Evolutionary conservation across 805 yeast genomes (phyloP), one percentile per base, ranked within the genome.

Genomic region (Phaffomyces thermotolerans): DNA sequence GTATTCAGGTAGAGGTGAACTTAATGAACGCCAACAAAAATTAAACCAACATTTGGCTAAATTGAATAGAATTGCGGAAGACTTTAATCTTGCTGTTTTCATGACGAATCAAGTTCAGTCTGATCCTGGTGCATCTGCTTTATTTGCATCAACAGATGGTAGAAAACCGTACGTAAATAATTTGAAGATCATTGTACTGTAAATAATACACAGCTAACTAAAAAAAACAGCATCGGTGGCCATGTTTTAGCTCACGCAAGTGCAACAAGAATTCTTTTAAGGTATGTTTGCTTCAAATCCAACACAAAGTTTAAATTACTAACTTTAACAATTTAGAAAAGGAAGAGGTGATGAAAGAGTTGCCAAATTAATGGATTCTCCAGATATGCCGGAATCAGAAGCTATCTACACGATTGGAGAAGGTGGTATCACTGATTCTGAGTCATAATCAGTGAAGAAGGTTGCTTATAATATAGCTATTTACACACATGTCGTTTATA

Each of bases 261-360:
- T 14, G 88, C 89, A 10, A 84, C 93, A 1, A 69, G 93, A 62
- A 74, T 84, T 32, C 66, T 83, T 18, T 70, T 84, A 50, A 54
- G 60, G 60, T 55, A 43, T 6, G 56, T 43, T 8, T 6, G 6
- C 6, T 7, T 14, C 20, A 8, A 30, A 34, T 15, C 15, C 27
- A 15, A 6, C 9, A 25, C 12, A 6, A 17, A 25, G 8, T 4
- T 5, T 6, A 9, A 14, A 8, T 6, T 29, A 31, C 20, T 31
- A 22, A 38, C 41, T n/a, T 27, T 12, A 2, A 17, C 6, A 20
- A 12, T 14, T 31, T 14, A 74, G 86, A 52, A 84, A 84, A 58
- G 91, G 90, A 24, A 72, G 88, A 52, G 90, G 81, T 6, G 90
- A 84, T 47, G 88, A 84, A 52, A 72, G 90, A 63, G 86, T 84